A percentile compares a stretch with the other conserved stretches of the same genome.
Evolutionary conservation across 2,329 filamentous ascomycete species (phyloP).

Genomic region (Colletotrichum sp.): DNA sequence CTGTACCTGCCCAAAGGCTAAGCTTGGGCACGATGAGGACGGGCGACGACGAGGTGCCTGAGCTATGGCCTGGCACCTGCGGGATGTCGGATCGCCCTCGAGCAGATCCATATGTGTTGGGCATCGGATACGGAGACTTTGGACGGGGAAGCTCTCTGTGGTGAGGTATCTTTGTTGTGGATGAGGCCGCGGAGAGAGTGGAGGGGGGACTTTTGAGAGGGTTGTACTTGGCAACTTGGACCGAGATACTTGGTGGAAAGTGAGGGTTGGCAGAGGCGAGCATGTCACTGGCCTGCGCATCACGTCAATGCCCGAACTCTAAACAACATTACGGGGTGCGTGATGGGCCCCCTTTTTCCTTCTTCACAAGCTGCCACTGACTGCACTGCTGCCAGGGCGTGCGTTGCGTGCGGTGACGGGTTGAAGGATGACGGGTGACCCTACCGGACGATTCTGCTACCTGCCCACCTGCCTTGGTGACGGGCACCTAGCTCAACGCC

Average conservation of each 20-base stretch:
- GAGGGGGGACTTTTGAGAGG: background rate
- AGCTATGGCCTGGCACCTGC: background rate
- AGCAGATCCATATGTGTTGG: background rate
- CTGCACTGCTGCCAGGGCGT: background rate
- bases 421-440: background rate
- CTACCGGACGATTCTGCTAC: background rate
- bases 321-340: background rate
- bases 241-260: background rate
- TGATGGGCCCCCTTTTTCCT: background rate
- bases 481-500: background rate
- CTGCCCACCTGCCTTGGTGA: background rate
- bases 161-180: background rate
- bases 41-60: background rate
- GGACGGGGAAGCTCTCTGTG: background rate
- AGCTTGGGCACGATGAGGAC: background rate
- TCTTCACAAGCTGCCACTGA: background rate
- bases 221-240: background rate
- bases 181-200: background rate
- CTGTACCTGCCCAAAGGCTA: background rate
- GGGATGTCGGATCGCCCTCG: background rate
- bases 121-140: background rate
- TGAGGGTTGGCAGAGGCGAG: background rate
- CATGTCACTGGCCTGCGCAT: constrained; percentile 5
- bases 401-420: background rate
- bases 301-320: constrained; percentile 18